These are phyloP conservation scores for Trichomonas tenax DNA, from an alignment of 208 protist genomes.

Conservation along the genomic window DNA sequence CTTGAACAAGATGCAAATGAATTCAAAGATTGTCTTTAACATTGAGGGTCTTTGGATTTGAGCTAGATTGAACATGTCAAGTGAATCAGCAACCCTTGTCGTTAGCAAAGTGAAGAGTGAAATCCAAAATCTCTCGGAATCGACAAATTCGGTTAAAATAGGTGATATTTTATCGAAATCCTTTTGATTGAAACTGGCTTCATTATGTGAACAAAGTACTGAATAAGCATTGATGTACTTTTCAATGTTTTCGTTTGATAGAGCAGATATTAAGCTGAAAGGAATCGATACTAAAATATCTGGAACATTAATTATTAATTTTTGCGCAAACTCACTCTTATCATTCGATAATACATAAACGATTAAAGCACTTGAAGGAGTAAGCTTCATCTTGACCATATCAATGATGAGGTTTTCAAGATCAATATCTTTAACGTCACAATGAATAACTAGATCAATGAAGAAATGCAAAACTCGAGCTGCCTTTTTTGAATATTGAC, in stretches of 20 bases:
- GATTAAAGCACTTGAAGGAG: background rate
- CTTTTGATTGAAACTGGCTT: background rate
- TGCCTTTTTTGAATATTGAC: too few relatives aligned
- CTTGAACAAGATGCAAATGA: background rate
- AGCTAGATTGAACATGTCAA: background rate
- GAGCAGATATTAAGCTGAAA: background rate
- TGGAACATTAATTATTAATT: background rate
- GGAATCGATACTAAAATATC: background rate
- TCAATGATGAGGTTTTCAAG: background rate
- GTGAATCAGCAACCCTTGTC: background rate
- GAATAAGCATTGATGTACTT: background rate
- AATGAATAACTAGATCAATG: background rate
- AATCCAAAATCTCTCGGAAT: background rate
- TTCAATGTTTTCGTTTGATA: background rate
- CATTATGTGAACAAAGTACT: background rate
- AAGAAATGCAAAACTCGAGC: background rate
- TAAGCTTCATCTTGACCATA: background rate
- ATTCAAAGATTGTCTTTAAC: background rate
- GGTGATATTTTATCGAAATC: background rate
- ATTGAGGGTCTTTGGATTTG: background rate
- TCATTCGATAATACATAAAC: background rate
- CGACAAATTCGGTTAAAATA: background rate
- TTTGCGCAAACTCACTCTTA: background rate
- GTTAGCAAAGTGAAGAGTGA: background rate
- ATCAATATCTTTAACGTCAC: background rate